Evolutionary conservation across 352 stramenopile genomes (phyloP), one percentile per base, ranked within the genome.

Genomic region (Phytophthora quininea): DNA sequence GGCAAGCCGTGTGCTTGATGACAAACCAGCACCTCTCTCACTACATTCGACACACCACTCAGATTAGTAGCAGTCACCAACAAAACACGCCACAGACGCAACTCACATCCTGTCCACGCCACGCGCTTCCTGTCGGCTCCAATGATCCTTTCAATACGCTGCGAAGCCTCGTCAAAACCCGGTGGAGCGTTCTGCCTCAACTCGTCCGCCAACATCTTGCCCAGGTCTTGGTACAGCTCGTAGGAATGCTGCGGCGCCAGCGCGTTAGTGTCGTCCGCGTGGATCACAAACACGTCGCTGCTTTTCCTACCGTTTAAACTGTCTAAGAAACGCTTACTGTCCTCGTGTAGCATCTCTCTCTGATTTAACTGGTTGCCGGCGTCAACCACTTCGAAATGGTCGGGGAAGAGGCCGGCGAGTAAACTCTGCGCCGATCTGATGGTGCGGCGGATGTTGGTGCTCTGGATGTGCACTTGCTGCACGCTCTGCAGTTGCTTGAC

Each of bases 371-470:
- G 9, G 49, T 71, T 67, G 42, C 37, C 29, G 2, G 33, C 62
- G 31, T 72, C 42, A 4, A 68, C 59, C 4, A 72, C 49, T 3
- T 47, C 19, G 55, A 90, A 89, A 46, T 71, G 66, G 30, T 85
- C 67, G 1, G 82, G 84, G 32, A 92, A 93, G 54, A 95, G 70
- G 11, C 87, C 87, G 3, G 66, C 74, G 19, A 93, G 70, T 29
- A 93, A 62, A 67, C 82, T 84, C 69, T 95, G 84, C 38, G 82
- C 78, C 15, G 87, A 92, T 2, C 79, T 76, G 40, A 93, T 88
- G 30, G 87, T 95, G 15, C 84, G 75, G 1, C 81, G 68, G 52
- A 95, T 87, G 64, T 95, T 93, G 51, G 87, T 95, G 55, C 83
- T 93, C 58, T 89, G 71, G 12, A 92, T 82, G 50, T 92, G 82